Conservation (phyloP, 2,329 filamentous ascomycete species). For the Diaporthe nobilis region DNA sequence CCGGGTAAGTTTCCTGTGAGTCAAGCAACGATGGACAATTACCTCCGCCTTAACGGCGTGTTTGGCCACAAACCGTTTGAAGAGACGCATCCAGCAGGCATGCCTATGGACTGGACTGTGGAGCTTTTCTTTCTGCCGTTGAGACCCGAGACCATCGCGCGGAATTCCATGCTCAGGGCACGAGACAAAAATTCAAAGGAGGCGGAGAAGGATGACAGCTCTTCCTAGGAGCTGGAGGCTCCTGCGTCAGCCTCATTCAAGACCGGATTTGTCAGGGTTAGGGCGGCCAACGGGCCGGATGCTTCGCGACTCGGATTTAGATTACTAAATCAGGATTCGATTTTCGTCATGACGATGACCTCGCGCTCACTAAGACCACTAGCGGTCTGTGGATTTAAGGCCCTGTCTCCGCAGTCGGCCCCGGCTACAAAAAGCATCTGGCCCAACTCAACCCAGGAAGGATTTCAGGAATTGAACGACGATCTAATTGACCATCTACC, state of each 20-base stretch:
- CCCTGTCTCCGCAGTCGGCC: background rate
- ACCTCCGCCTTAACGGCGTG: too few relatives aligned
- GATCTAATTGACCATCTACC: background rate
- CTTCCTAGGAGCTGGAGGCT: background rate
- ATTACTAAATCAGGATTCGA: background rate
- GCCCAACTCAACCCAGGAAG: background rate
- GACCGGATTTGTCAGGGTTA: background rate
- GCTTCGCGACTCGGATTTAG: slow-evolving; percentile 17
- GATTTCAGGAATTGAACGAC: background rate
- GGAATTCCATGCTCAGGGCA: background rate
- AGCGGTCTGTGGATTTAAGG: background rate
- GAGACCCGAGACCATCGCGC: too few relatives aligned
- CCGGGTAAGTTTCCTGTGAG: background rate
- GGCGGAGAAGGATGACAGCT: too few relatives aligned
- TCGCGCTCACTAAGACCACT: background rate
- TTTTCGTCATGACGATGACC: slow-evolving; percentile 23
- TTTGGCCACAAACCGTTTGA: background rate
- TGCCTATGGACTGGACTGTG: background rate
- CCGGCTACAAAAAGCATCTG: background rate
- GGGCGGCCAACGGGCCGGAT: too few relatives aligned
- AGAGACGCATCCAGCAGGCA: background rate
- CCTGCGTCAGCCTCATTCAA: background rate
- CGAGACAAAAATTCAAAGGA: background rate
- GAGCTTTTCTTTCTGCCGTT: background rate
- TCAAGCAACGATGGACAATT: too few relatives aligned